Evolutionary conservation across 2,329 filamentous ascomycete species (phyloP).

Genomic region (Aspergillus uvarum): DNA sequence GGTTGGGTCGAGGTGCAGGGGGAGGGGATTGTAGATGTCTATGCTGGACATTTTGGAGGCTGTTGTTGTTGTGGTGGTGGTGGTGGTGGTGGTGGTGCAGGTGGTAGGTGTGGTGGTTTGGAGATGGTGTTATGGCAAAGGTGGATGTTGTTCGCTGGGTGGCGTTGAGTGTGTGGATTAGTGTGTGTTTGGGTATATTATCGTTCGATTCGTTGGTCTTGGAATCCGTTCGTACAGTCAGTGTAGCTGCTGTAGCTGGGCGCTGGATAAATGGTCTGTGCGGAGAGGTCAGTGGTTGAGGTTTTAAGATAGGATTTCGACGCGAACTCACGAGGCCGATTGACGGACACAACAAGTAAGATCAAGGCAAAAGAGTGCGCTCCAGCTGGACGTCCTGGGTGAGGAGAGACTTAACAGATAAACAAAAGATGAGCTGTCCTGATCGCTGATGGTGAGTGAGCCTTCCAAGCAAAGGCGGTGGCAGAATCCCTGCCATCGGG

Average conservation of each 20-base stretch:
- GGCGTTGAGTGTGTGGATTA: not conserved
- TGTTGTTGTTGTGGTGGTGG: not conserved
- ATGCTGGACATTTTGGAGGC: slow-evolving; percentile 30
- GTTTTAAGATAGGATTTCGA: not conserved
- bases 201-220: not conserved
- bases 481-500: slow-evolving; percentile 13
- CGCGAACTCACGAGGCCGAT: not conserved
- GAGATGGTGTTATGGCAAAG: not conserved
- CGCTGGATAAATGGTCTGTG: slow-evolving; percentile 1
- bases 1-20: slow-evolving; percentile 75
- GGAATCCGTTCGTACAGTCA: not conserved
- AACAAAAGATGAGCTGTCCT: slow-evolving; percentile 24
- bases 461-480: slow-evolving; percentile 22
- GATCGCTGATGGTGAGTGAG: slow-evolving; percentile 3
- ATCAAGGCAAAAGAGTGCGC: too few species aligned
- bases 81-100: not conserved
- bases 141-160: slow-evolving; percentile 1
- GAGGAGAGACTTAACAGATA: not conserved
- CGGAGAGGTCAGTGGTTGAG: not conserved
- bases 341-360: fast-evolving
- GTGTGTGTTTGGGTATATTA: too few species aligned
- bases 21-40: slow-evolving; percentile 71
- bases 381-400: too few species aligned
- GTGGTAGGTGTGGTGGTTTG: not conserved
- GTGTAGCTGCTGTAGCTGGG: not conserved